Evolutionary conservation across 108 stramenopile species (phyloP), one percentile per base, ranked within the genome.

Genomic region (Skeletonema menzelii): DNA sequence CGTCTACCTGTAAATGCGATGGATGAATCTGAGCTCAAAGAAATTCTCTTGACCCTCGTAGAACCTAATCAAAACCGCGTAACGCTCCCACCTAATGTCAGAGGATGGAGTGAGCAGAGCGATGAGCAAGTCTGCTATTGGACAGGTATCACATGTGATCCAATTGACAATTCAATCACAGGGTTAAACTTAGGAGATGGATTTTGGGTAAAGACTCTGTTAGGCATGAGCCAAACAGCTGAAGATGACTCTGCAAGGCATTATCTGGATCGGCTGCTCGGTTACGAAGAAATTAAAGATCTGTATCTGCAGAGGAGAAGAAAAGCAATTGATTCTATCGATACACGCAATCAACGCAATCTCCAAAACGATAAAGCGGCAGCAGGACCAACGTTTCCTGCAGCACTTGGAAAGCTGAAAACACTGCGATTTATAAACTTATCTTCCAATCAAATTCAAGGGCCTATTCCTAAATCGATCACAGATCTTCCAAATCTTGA

Each of bases 131-230:
- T 85, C 10, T 85, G 84, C 32, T 30, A 59, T 24, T 85, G 84
- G 84, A 70, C 70, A 34, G 80, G 84, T 4, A 72, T 85, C 3
- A 61, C 63, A 22, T 85, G 84, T 58, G 84, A 82, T 74, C 69
- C 75, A 5, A 68, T 56, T 37, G 84, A 82, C 53, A 67, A 59
- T 26, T 47, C 80, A 4, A 31, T 85, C 37, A 85, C 57, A 12
- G 76, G 68, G 0, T 77, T 75, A 67, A 77, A 73, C 59, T 70
- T 79, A 38, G 72, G 71, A 24, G 24, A 80, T 58, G 72, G 79
- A 0, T 56, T 73, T 55, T 67, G 59, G 37, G 35, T 61, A 4
- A 15, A 72, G 49, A 58, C 56, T 40, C 38, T 70, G 2, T 24
- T 80, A 61, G 70, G 79, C 35, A 2, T 55, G 17, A 27, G 40